Conservation (phyloP, 768 basidiomycete species). For the Tephrocybe rancida region DNA sequence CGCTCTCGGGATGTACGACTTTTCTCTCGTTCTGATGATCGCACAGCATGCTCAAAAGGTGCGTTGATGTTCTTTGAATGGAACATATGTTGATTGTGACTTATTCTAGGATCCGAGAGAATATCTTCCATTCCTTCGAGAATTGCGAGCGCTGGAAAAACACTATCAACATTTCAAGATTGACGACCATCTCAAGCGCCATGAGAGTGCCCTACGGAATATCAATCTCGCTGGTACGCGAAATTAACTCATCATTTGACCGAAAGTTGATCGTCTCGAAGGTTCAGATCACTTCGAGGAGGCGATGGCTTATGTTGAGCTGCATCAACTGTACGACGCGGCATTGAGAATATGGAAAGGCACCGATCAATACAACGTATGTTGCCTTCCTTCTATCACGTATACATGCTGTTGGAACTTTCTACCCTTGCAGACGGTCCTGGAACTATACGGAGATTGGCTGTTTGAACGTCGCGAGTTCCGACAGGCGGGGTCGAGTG, state of each 20-base stretch:
- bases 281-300: conserved; percentile 77
- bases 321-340: conserved; percentile 70
- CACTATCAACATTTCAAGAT: conserved; percentile 89
- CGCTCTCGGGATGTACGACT: conserved; percentile 99
- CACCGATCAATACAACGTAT: conserved; percentile 64
- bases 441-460: conserved; percentile 83
- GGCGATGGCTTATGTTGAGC: conserved; percentile 77
- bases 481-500: conserved; percentile 81
- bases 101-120: conserved; percentile 87
- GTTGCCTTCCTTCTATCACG: conserved; percentile 12
- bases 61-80: conserved; percentile 1
- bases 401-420: background rate
- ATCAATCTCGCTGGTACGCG: conserved; percentile 73
- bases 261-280: conserved; percentile 34
- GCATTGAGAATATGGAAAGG: conserved; percentile 78
- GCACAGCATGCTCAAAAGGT: conserved; percentile 98
- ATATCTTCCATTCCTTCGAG: conserved; percentile 95
- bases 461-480: conserved; percentile 86
- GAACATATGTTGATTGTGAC: background rate
- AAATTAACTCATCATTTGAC: background rate
- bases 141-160: conserved; percentile 77
- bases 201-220: conserved; percentile 74
- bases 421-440: conserved; percentile 50
- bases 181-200: conserved; percentile 86
- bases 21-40: conserved; percentile 91